phyloP scores from a whole-genome alignment of 805 yeast species.

The Saturnispora saitoi region DNA sequence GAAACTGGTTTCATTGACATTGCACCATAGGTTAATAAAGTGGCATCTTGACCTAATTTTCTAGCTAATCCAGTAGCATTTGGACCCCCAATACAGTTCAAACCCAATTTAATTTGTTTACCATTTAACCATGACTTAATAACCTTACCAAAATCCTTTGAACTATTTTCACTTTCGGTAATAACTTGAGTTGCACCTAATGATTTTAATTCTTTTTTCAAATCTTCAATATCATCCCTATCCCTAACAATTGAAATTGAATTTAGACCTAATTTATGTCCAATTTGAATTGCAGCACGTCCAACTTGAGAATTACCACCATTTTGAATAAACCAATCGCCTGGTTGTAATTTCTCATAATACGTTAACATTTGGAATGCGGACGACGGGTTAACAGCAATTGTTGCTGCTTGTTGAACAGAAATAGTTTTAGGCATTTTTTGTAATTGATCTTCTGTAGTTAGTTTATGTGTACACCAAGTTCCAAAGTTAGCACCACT shows the following conservation, averaged over 20 bases:
- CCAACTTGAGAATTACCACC: conserved; percentile 97
- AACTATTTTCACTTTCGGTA: conserved; percentile 76
- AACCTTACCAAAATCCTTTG: conserved; percentile 55
- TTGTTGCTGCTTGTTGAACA: conserved; percentile 70
- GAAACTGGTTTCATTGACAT: conserved; percentile 94
- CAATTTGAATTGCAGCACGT: conserved; percentile 82
- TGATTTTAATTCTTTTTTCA: conserved; percentile 41
- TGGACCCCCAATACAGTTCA: conserved; percentile 92
- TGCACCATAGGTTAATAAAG: conserved; percentile 89
- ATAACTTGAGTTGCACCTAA: conserved; percentile 86
- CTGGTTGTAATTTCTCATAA: conserved; percentile 50
- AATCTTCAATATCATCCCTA: conserved; percentile 64
- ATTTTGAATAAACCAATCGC: conserved; percentile 91
- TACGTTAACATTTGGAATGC: conserved; percentile 83
- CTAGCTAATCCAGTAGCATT: conserved; percentile 76
- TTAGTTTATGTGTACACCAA: conserved; percentile 77
- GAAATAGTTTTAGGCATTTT: conserved; percentile 49
- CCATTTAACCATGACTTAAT: conserved; percentile 47
- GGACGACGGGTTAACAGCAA: conserved; percentile 86
- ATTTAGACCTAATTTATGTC: conserved; percentile 65
- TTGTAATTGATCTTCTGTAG: conserved; percentile 43
- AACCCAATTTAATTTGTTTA: conserved; percentile 59
- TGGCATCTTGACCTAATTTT: conserved; percentile 66
- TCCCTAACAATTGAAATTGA: conserved; percentile 85
- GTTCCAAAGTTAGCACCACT: conserved; percentile 75